Evolutionary conservation across 208 protist species (phyloP), one percentile per base, ranked within the genome.

Genomic region (Vickermania ingenoplastis): DNA sequence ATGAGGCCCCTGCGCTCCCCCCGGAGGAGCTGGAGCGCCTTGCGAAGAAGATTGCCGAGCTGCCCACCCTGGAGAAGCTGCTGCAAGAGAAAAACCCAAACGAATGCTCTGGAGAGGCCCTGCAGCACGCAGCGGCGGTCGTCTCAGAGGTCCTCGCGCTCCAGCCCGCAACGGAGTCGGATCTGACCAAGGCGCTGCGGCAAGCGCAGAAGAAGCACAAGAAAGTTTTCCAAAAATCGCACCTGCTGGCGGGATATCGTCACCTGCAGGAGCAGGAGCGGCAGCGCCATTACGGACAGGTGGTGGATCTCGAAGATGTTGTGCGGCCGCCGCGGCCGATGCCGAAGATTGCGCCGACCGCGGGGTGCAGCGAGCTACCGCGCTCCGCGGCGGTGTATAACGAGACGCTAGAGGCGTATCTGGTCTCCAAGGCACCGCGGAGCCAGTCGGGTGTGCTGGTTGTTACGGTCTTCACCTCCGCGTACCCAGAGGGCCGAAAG

Each of bases 401-500:
- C 17, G 36, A 45, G 36, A 68, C 67, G 31, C 61, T 96, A 50
- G 69, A 88, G 65, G 56, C 58, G 53, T 84, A 77, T 54, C 79
- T 96, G 14, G 72, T 92, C 1, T 87, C 74, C 24, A 96, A 96
- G 75, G 83, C 83, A 0, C 76, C 83, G 1, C 78, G 86, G 27
- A 94, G 87, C 48, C 87, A 94, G 67, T 93, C 84, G 0, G 90
- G 90, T n/a, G 90, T 96, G 36, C 70, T 96, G 3, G 90, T 96
- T 21, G 81, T 96, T 29, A 96, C 90, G 5, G 87, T 96, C 26
- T 92, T 96, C 72, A 96, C 90, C 28, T 94, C 86, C 1, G 65
- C 90, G 1, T 93, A 89, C 69, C 90, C 90, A 5, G 73, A 83
- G 21, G 81, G 78, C 26, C 86, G 92, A 63, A 70, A 61, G 53